Evolutionary conservation across 495 filamentous ascomycete species (phyloP), one percentile per base, ranked within the genome.

Genomic region (Schizothecium vesticola): DNA sequence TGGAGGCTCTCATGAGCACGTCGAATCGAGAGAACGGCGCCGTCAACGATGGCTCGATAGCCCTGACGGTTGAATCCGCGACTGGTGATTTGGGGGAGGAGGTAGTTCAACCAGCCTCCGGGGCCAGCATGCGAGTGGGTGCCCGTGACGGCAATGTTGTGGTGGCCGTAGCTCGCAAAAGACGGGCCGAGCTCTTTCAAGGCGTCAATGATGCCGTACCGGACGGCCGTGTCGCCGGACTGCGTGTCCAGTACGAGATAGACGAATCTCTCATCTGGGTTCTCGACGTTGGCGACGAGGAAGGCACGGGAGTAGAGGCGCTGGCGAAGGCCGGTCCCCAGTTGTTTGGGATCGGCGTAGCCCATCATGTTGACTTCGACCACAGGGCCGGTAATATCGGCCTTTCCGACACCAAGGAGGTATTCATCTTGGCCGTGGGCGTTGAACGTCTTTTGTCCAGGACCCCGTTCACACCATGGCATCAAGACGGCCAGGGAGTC

Each of bases 71-170:
- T 85, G 67, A 97, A 97, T 0, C 95, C 95, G 58, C 88, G 81
- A 67, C 90, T 93, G 0, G 95, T 97, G 69, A 99, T 88, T 75
- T 97, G 95, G 5, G 94, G 94, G 11, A 99, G 84, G 19, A 99
- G 85, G 76, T 99, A 99, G 73, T 99, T 99, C 73, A 95, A 87
- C 93, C 93, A 98, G 33, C 91, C 95, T 0, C 92, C 95, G 21
- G 94, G 93, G 0, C 92, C 94, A 33, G 93, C 91, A 77, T 99
- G 95, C 3, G 90, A 92, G 75, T 99, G 95, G 0, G 95, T 97
- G 26, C 94, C 95, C 1, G 91, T 94, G 22, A 99, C 82, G 16
- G 95, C 95, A 58, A 99, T 78, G 74, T 97, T 99, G 64, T 85
- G 82, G 69, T 89, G 86, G 26, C 86, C 86, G 76, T 97, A 99